Evolutionary conservation across 2,329 filamentous ascomycete genomes (phyloP).

Genomic region (Tolypocladium amazonense): DNA sequence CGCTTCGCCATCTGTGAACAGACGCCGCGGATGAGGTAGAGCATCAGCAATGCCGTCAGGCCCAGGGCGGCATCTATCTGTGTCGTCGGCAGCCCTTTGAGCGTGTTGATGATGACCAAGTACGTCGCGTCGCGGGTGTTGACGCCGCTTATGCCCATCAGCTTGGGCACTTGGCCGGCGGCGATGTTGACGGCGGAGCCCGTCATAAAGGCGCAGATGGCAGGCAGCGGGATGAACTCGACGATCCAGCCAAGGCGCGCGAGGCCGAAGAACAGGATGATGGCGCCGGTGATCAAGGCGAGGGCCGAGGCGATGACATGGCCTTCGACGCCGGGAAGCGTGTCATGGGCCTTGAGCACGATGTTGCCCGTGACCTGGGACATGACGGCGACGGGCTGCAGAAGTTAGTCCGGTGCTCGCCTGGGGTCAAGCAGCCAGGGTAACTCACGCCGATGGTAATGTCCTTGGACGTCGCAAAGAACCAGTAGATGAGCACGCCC

Average conservation of each 20-base stretch:
- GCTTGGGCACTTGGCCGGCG: constrained; percentile 36
- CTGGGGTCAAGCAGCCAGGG: neutral
- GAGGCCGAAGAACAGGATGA: constrained; percentile 38
- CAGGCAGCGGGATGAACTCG: constrained; percentile 41
- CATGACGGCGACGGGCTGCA: constrained; percentile 42
- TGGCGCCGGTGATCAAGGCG: constrained; percentile 35
- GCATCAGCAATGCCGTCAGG: constrained; percentile 54
- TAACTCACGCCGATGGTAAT: constrained; percentile 75
- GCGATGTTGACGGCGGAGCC: constrained; percentile 40
- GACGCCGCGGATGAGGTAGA: constrained; percentile 54
- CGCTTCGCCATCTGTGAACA: constrained; percentile 57
- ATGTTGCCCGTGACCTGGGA: constrained; percentile 41
- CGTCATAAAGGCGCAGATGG: constrained; percentile 45
- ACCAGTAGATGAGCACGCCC: constrained; percentile 92
- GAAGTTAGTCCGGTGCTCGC: constrained; percentile 6
- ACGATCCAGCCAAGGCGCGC: constrained; percentile 42
- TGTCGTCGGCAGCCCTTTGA: constrained; percentile 34
- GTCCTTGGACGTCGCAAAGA: constrained; percentile 89
- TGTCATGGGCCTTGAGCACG: constrained; percentile 26
- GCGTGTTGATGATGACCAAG: constrained; percentile 38
- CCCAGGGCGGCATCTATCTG: constrained; percentile 65
- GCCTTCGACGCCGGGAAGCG: constrained; percentile 25
- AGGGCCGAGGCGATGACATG: constrained; percentile 36
- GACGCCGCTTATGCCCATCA: constrained; percentile 38
- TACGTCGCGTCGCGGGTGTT: constrained; percentile 39